Base-by-base conservation (phyloP, 306 rosid genomes). In the Canavalia ensiformis region DNA sequence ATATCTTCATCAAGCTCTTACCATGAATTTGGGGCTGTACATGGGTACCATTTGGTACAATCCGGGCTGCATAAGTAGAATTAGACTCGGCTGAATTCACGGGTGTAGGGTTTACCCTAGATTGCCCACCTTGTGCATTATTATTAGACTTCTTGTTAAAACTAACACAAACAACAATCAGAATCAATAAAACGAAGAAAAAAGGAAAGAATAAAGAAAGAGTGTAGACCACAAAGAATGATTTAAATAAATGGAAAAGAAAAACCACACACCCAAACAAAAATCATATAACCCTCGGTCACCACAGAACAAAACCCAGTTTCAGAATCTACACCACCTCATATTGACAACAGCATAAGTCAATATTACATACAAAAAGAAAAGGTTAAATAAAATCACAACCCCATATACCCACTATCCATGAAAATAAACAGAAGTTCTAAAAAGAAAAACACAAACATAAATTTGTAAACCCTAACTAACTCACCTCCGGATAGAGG, bases 81-180 rank as follows among this genome's bases (percentile, higher is more conserved):
- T 85, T 86, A 18, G 86, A 76, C 80, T 89, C 97, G 9, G 80
- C 50, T 34, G 95, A 78, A 91, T 85, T 88, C 74, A 78, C 88
- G 44, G 78, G 33, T 65, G 92, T 54, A 31, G 83, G 84, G 86
- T 76, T 88, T 74, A 87, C 90, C 94, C 96, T 90, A 59, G 94
- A 75, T 79, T 90, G 99, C 80, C 94, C 97, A 62, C 96, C 98
- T 88, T 91, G 97, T 82, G 93, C 96, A 93, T 90, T 86, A 90
- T 89, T 88, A 84, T 81, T 88, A 82, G 84, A 56, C 96, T 87
- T 93, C 88, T 89, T 93, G 81, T 79, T 78, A 52, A 31, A 83
- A 89, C 99, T 95, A 85, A 69, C 37, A 81, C 46, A 81, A 50
- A 57, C 51, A 84, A 85, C 56, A 82, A 82, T 47, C 59, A 79